phyloP scores from a whole-genome alignment of 106 monocot genomes.

The Posidonia australis region DNA sequence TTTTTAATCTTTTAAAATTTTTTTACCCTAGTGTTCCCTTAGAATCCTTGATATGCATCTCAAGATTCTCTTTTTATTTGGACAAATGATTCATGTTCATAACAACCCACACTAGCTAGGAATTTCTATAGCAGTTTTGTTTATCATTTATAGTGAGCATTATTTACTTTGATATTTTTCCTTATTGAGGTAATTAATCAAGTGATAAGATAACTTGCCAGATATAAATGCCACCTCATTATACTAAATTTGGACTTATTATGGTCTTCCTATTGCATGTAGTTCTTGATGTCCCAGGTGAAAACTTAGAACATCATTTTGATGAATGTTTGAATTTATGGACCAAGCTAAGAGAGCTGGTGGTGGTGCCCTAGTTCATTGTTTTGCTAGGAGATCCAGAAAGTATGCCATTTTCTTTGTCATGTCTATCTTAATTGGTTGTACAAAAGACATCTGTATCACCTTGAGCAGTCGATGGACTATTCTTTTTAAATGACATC shows the following conservation, averaged over 20 bases:
- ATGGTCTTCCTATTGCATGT: background rate
- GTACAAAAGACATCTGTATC: background rate
- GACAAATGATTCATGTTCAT: too few species aligned
- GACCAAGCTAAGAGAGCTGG: conserved; percentile 58
- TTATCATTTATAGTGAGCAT: too few species aligned
- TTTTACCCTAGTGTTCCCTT: too few species aligned
- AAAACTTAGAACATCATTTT: conserved; percentile 50
- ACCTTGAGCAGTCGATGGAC: background rate
- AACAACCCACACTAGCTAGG: too few species aligned
- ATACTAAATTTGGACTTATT: background rate
- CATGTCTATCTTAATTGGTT: background rate
- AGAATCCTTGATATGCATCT: too few species aligned
- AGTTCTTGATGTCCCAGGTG: conserved; percentile 67
- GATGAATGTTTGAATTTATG: conserved; percentile 81
- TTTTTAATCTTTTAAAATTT: too few species aligned
- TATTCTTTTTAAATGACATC: too few species aligned
- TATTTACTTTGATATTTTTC: too few species aligned
- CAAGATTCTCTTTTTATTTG: too few species aligned
- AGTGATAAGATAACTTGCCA: background rate
- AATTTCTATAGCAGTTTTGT: too few species aligned
- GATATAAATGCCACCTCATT: too few species aligned
- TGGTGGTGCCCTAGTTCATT: conserved; percentile 72
- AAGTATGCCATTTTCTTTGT: conserved; percentile 32
- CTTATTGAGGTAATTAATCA: background rate
- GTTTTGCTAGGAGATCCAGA: conserved; percentile 93